Evolutionary conservation across 345 rosid genomes (phyloP).

Genomic region (Brassica cretica): DNA sequence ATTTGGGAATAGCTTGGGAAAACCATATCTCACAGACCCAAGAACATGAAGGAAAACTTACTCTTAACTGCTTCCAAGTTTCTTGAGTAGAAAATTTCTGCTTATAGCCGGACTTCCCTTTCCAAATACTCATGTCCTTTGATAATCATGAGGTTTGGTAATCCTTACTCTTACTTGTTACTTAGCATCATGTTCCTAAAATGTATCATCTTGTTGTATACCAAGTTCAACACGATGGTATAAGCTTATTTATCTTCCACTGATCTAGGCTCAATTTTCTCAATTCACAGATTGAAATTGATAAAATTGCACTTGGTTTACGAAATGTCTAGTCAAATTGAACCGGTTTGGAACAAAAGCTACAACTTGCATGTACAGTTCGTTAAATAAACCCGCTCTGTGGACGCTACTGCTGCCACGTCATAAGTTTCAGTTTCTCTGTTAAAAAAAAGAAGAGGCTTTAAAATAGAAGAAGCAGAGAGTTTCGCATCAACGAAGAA

Average conservation of each 20-base stretch:
- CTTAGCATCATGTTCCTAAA: no score
- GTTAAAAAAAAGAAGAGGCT: not conserved
- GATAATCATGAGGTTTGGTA: no score
- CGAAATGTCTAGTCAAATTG: not conserved
- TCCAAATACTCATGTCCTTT: no score
- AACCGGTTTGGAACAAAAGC: constrained; percentile 15
- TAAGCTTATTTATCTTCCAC: not conserved
- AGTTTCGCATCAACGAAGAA: constrained; percentile 29
- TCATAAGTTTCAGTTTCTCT: constrained; percentile 22
- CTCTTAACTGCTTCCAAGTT: no score
- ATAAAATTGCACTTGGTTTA: not conserved
- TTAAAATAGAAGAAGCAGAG: constrained; percentile 21
- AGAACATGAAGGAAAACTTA: no score
- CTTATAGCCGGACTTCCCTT: no score
- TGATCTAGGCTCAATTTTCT: not conserved
- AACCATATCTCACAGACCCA: no score
- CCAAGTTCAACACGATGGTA: no score
- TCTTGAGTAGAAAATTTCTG: no score
- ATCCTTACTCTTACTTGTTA: no score
- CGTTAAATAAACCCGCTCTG: constrained; percentile 32
- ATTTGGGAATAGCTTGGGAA: no score
- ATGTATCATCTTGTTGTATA: no score
- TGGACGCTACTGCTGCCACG: constrained; percentile 46
- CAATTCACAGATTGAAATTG: not conserved
- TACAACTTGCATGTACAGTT: constrained; percentile 25